Base-by-base conservation (phyloP, 106 monocot species). In the Dendrobium nobile region DNA sequence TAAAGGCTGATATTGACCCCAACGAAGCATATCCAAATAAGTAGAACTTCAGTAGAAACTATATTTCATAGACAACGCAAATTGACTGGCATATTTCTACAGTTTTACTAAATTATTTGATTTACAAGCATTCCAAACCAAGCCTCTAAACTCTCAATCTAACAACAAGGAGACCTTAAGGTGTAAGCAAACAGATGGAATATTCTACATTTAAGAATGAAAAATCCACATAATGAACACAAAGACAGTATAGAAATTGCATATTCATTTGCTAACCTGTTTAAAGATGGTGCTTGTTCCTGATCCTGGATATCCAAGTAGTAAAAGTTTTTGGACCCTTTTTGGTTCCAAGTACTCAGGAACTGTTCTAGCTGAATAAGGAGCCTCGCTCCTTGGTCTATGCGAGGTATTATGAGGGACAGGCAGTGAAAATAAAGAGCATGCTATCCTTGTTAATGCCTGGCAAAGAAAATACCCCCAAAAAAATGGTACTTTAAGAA, bases 231-330 rank as follows among this genome's bases (percentile, higher is more conserved):
- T 31, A 13, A 67, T 67, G 67, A 70, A 70, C 8, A 70, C 37
- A 37, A 70, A 70, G 37, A 10, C 11, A 70, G 33, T n/a, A 70
- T 70, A 70, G 70, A 31, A 70, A 70, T 3, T 70, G 70, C 33
- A 37, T 67, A 67, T 31, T 10, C 33, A 86, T 27, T n/a, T 41
- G 4, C 75, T 41, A 65, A 93, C 96, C 93, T 96, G 96, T 78
- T 96, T 96, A 81, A 96, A 96, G 22, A 95, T 92, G 20, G 95
- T 92, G 84, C 92, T 95, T 56, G 95, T 92, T 75, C 95, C 92
- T 68, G 96, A 88, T 82, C 92, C 94, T 72, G 86, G 86, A 47
- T 86, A 86, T 55, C 96, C 94, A 81, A 97, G 87, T 56, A 97
- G 86, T 56, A 97, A 78, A 81, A 97, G 96, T 75, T 94, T 97